Base-by-base conservation (phyloP, 2,329 filamentous ascomycete genomes). In the Cercospora zeae-maydis region DNA sequence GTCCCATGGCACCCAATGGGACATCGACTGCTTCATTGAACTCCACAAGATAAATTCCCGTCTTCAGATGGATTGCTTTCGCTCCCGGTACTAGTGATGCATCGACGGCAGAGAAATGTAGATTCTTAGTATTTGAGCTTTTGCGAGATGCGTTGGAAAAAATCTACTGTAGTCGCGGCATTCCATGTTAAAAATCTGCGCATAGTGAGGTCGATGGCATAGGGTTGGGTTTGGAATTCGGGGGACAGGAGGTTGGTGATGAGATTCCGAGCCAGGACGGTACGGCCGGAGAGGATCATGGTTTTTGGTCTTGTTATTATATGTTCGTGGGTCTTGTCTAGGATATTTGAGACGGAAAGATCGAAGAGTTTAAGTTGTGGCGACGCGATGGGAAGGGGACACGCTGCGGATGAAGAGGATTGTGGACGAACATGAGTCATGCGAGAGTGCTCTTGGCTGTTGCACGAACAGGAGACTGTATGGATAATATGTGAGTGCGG, bases 1-100 rank as follows among this genome's bases (percentile, higher is more conserved):
- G 72, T 0, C 72, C 78, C 78, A 80, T 80, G 58, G 70, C 69
- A 64, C 78, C 69, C 0, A 72, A 70, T 11, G 78, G 78, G 19
- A 80, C 71, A 2, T 70, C 58, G 19, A 80, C 75, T 0, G 67
- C 73, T 63, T 81, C 78, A 54, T 79, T 79, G 69, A 80, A 78
- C 8, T 77, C 75, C 27, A 78, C 66, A 9, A 78, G 63, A 58
- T 80, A 80, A 1, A 75, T 67, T 0, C 77, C 77, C 4, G 13
- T 3, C 2, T 30, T 5, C 4, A 67, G 63, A 37, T 56, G 45
- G 5, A 63, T 51, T 11, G 37, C 21, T 16, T 58, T 57, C 10
- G 27, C n/a, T 60, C 49, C 24, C 3, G 6, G 3, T 27, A 27
- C 24, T 27, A 27, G 24, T 27, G 24, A 27, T 27, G 3, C 24